Percentiles rank a stretch among this genome's conserved stretches.
Conservation (phyloP, 106 monocot species). For the Dendrobium officinale region DNA sequence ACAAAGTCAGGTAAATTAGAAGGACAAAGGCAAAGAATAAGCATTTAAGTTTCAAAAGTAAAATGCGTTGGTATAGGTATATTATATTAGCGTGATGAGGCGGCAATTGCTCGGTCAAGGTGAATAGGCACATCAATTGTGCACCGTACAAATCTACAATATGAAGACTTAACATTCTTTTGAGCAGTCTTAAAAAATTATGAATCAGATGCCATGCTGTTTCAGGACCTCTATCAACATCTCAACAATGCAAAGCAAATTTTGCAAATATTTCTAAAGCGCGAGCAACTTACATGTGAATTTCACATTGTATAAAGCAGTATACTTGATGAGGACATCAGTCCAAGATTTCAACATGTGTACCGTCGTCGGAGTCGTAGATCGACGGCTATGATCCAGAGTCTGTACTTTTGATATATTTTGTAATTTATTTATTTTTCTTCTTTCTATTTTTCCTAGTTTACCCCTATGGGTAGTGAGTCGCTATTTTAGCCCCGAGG, state of each 20-base stretch:
- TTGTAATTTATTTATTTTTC: no score
- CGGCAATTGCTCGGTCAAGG: not conserved
- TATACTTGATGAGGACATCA: not conserved
- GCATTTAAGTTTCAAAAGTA: not conserved
- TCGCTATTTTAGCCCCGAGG: no score
- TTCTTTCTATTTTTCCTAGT: no score
- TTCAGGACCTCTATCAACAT: not conserved
- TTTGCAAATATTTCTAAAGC: not conserved
- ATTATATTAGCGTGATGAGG: not conserved
- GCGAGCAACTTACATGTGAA: not conserved
- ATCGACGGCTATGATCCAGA: no score
- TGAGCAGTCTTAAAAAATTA: not conserved
- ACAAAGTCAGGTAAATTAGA: not conserved
- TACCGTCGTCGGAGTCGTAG: no score
- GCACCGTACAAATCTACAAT: not conserved
- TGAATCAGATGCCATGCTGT: not conserved
- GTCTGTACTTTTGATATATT: no score
- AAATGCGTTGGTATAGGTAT: not conserved
- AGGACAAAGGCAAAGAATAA: not conserved
- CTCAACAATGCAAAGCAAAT: not conserved
- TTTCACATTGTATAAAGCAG: not conserved
- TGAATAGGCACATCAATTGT: not conserved
- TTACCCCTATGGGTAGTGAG: no score
- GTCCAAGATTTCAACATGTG: no score
- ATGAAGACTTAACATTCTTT: not conserved